Conservation (phyloP, 306 rosid species). For the Cucurbita ficifolia region DNA sequence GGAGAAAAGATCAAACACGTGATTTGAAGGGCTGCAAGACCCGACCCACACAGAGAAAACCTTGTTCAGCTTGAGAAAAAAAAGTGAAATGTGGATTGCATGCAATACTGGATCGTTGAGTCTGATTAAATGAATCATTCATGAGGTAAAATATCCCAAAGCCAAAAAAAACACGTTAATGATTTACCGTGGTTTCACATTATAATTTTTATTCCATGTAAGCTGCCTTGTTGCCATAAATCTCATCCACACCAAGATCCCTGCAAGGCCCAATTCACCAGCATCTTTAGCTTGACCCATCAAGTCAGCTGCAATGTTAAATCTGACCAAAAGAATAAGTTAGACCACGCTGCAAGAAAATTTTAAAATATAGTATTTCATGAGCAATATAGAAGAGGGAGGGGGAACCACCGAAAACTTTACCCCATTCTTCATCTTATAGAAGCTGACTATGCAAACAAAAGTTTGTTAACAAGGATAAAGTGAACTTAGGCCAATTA, state of each 20-base stretch:
- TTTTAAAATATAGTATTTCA: neutral
- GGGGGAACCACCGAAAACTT: neutral
- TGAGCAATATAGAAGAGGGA: neutral
- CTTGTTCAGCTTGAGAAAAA: neutral
- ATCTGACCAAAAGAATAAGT: constrained; percentile 36
- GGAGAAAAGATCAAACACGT: neutral
- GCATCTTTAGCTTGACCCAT: constrained; percentile 57
- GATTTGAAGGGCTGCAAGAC: neutral
- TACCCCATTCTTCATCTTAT: neutral
- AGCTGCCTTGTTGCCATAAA: constrained; percentile 99
- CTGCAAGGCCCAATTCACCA: constrained; percentile 71
- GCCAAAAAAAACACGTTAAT: neutral
- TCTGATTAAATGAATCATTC: neutral
- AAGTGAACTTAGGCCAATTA: neutral
- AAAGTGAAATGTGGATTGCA: neutral
- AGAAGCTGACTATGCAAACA: neutral
- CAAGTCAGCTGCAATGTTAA: constrained; percentile 91
- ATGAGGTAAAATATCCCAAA: neutral
- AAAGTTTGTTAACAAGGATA: neutral
- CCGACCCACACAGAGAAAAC: neutral
- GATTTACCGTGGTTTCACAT: constrained; percentile 92
- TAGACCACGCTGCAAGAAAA: neutral
- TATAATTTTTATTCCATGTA: constrained; percentile 96
- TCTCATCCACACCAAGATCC: constrained; percentile 94
- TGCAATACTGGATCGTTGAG: neutral